Evolutionary conservation across 2,329 filamentous ascomycete species (phyloP).

Genomic region (Madurella mycetomatis): DNA sequence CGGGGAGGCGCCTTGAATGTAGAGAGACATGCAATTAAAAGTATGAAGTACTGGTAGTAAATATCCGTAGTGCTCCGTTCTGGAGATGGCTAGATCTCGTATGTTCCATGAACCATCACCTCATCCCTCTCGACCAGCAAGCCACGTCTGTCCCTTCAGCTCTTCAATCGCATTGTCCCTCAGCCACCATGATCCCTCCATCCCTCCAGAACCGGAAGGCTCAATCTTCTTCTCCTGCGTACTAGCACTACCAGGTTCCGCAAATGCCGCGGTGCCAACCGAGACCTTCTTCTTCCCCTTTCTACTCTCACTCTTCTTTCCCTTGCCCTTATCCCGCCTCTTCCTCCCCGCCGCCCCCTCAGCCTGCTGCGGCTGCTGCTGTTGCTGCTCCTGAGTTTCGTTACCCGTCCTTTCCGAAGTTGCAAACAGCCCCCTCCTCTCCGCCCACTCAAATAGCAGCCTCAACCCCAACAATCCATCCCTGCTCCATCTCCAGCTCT

Average conservation of each 20-base stretch:
- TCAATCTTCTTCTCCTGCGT: slow-evolving; percentile 8
- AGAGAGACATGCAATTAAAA: too few species aligned
- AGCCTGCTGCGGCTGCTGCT: slow-evolving; percentile 21
- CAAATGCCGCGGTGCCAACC: slow-evolving; percentile 2
- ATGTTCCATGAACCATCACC: not conserved
- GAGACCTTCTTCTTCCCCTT: slow-evolving; percentile 23
- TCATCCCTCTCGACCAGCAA: slow-evolving; percentile 39
- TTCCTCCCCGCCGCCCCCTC: slow-evolving; percentile 22
- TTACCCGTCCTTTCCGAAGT: slow-evolving; percentile 7
- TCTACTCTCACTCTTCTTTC: slow-evolving; percentile 8
- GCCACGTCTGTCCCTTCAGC: slow-evolving; percentile 52
- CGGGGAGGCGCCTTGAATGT: too few species aligned
- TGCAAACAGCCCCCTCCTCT: slow-evolving; percentile 38
- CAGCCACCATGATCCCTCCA: slow-evolving; percentile 45
- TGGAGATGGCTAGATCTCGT: not conserved
- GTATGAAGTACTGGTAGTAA: too few species aligned
- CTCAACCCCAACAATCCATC: slow-evolving; percentile 45
- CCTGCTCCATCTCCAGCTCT: slow-evolving; percentile 33
- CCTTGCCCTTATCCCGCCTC: slow-evolving; percentile 18
- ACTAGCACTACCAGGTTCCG: not conserved
- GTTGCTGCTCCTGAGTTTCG: slow-evolving; percentile 1
- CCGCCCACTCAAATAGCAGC: slow-evolving; percentile 54
- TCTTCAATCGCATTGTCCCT: slow-evolving; percentile 51
- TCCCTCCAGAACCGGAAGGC: slow-evolving; percentile 14
- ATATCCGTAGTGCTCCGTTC: not conserved